Percentiles rank a stretch among this genome's conserved stretches.
These are phyloP conservation scores for Colletotrichum tabaci DNA, from an alignment of 2,329 filamentous ascomycete genomes.

Conservation along the genomic window DNA sequence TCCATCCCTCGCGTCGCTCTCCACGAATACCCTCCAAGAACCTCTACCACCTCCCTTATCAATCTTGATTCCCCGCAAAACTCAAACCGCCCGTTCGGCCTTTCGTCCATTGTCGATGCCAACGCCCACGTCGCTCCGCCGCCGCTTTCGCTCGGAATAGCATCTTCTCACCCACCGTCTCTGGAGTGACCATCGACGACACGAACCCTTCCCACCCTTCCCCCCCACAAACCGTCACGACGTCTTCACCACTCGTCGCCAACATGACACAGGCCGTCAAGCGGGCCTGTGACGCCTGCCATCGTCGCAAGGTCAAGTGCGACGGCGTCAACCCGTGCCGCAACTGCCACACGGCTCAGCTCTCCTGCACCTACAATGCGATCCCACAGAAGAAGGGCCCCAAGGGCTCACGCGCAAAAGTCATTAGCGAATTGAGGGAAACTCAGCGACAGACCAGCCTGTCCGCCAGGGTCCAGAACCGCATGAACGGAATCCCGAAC, in stretches of 20 bases:
- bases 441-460: constrained; percentile 77
- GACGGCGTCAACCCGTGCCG: constrained; percentile 79
- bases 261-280: constrained; percentile 68
- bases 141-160: constrained; percentile 21
- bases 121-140: constrained; percentile 17
- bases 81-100: constrained; percentile 28
- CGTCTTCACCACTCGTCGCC: constrained; percentile 25
- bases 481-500: constrained; percentile 69
- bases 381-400: constrained; percentile 84
- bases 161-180: neutral
- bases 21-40: constrained; percentile 24
- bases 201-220: neutral
- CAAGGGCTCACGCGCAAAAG: constrained; percentile 81
- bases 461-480: constrained; percentile 72
- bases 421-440: constrained; percentile 81
- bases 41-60: constrained; percentile 26
- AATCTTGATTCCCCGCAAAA: constrained; percentile 41
- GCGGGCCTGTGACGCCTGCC: constrained; percentile 80
- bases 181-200: constrained; percentile 8
- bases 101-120: constrained; percentile 33
- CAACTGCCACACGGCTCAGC: constrained; percentile 77
- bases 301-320: constrained; percentile 82
- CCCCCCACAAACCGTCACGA: constrained; percentile 11
- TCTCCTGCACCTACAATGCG: constrained; percentile 81
- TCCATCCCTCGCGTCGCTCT: constrained; percentile 35